Evolutionary conservation across 2,329 filamentous ascomycete genomes (phyloP).

Genomic region (Catunica adiposa): DNA sequence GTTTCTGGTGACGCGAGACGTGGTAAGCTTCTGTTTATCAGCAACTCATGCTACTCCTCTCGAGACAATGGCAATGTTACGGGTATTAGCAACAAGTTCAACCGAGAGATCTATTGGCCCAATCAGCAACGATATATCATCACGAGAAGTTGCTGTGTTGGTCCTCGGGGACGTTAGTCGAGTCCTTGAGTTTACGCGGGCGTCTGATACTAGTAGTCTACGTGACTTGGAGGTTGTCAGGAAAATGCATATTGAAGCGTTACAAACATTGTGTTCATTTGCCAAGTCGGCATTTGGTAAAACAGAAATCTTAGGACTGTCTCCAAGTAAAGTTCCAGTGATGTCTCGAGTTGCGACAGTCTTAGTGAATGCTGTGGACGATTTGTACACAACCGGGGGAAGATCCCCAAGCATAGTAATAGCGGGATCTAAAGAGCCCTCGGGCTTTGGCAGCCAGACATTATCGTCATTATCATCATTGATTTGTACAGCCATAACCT

Average conservation of each 20-base stretch:
- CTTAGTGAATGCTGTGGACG: neutral
- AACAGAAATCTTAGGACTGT: neutral
- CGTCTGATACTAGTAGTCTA: neutral
- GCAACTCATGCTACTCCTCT: slow-evolving; percentile 39
- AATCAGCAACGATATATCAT: slow-evolving; percentile 31
- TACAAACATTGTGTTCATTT: neutral
- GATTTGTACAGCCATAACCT: too few species aligned
- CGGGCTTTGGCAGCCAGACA: neutral
- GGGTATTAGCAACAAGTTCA: slow-evolving; percentile 49
- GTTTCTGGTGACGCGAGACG: slow-evolving; percentile 48
- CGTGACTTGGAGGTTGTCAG: neutral
- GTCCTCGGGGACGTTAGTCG: slow-evolving; percentile 49
- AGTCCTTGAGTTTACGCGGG: slow-evolving; percentile 34
- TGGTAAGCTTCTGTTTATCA: slow-evolving; percentile 50
- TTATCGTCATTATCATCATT: too few species aligned
- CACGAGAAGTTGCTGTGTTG: slow-evolving; percentile 26
- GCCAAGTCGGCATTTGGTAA: neutral
- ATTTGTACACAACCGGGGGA: neutral
- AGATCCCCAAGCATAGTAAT: neutral
- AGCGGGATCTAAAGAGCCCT: neutral
- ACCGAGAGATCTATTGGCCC: slow-evolving; percentile 50
- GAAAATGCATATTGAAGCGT: neutral
- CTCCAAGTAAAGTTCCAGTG: neutral
- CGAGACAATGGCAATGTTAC: slow-evolving; percentile 48
- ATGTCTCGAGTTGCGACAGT: neutral